These are phyloP conservation scores for Sarocladium strictum DNA, from an alignment of 2,329 filamentous ascomycete genomes.

Conservation along the genomic window DNA sequence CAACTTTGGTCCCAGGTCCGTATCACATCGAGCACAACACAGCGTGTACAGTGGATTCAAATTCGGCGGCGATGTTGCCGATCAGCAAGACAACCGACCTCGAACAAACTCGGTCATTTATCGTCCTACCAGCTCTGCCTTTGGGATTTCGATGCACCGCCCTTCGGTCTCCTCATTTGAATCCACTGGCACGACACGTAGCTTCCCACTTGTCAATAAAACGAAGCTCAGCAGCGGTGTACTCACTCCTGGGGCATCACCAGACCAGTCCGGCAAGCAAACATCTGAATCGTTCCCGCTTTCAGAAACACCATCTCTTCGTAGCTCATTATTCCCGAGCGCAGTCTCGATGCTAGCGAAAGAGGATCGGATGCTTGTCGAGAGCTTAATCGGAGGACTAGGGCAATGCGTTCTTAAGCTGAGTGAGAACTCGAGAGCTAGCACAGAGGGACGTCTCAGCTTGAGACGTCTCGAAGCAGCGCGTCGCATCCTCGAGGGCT, in stretches of 20 bases:
- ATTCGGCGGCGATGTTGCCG: slow-evolving; percentile 22
- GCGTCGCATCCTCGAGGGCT: slow-evolving; percentile 64
- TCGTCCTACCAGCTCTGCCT: slow-evolving; percentile 36
- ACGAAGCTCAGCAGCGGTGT: slow-evolving; percentile 39
- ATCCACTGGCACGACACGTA: slow-evolving; percentile 53
- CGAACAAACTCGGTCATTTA: slow-evolving; percentile 31
- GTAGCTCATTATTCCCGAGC: neutral
- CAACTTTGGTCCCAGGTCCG: neutral
- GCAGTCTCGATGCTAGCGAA: slow-evolving; percentile 36
- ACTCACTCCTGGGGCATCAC: slow-evolving; percentile 42
- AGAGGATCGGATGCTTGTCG: slow-evolving; percentile 55
- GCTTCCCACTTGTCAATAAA: slow-evolving; percentile 55
- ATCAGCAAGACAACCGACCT: slow-evolving; percentile 14
- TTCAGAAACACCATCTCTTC: slow-evolving; percentile 35
- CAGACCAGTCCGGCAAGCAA: slow-evolving; percentile 41
- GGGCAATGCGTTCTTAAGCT: slow-evolving; percentile 55
- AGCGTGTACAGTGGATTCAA: slow-evolving; percentile 21
- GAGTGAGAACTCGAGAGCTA: slow-evolving; percentile 46
- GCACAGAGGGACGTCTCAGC: slow-evolving; percentile 57
- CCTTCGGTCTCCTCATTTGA: slow-evolving; percentile 52
- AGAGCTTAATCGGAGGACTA: slow-evolving; percentile 52
- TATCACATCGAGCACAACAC: slow-evolving; percentile 11
- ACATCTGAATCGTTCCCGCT: slow-evolving; percentile 41
- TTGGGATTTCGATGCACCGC: slow-evolving; percentile 37
- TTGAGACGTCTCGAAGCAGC: slow-evolving; percentile 70